Conservation (phyloP, 2,329 filamentous ascomycete species). For the Aspergillus latus region DNA sequence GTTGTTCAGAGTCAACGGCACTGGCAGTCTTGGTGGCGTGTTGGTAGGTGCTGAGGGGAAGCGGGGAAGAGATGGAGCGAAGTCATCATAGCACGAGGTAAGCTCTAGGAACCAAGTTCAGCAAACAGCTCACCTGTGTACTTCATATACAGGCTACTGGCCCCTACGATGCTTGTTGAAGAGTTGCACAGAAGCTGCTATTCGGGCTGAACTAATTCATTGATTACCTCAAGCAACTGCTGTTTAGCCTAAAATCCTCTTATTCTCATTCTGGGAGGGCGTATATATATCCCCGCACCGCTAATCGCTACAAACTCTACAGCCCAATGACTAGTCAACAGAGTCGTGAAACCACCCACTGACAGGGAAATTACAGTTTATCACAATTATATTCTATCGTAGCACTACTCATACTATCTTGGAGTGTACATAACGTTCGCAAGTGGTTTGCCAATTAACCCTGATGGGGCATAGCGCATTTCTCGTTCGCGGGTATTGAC, state of each 20-base stretch:
- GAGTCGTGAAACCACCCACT: not conserved
- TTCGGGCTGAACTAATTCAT: too few species aligned
- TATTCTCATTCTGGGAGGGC: too few species aligned
- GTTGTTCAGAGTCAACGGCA: not conserved
- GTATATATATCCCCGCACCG: slow-evolving; percentile 18
- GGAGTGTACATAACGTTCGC: not conserved
- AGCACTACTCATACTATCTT: not conserved
- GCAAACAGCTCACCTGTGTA: not conserved
- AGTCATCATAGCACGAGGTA: slow-evolving; percentile 23
- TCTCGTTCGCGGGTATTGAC: slow-evolving; percentile 9
- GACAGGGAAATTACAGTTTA: not conserved
- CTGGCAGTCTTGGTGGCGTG: not conserved
- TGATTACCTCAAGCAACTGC: too few species aligned
- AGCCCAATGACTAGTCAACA: not conserved
- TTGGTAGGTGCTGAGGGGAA: slow-evolving; percentile 14
- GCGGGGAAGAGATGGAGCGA: slow-evolving; percentile 26
- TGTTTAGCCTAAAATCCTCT: too few species aligned
- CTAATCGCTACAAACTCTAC: not conserved
- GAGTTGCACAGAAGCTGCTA: too few species aligned
- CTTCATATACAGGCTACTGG: not conserved
- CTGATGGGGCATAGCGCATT: slow-evolving; percentile 31
- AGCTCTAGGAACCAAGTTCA: not conserved
- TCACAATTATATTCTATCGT: not conserved
- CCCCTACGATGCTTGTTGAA: not conserved
- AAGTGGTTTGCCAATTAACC: slow-evolving; percentile 24